Evolutionary conservation across 2,329 filamentous ascomycete species (phyloP).

Genomic region (Metarhizium sp.): DNA sequence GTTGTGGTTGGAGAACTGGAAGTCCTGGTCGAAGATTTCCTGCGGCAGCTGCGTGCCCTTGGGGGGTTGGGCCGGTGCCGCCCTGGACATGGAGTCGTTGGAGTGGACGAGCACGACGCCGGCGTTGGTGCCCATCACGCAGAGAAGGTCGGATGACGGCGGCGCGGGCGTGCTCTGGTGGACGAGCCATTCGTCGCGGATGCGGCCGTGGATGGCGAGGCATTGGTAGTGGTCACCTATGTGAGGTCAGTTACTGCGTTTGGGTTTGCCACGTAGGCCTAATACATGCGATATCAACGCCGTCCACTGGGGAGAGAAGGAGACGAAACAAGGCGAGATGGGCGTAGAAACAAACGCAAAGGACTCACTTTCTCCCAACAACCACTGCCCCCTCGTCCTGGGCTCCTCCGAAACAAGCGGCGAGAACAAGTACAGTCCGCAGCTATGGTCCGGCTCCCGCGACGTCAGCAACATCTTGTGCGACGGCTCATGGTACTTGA

Average conservation of each 20-base stretch:
- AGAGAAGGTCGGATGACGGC: conserved; percentile 27
- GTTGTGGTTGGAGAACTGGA: conserved; percentile 30
- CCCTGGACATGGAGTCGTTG: conserved; percentile 23
- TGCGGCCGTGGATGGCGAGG: conserved; percentile 18
- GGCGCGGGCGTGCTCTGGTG: conserved; percentile 34
- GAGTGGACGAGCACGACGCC: conserved; percentile 33
- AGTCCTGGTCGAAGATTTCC: conserved; percentile 41
- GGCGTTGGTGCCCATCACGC: conserved; percentile 36
- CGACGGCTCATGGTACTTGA: conserved; percentile 35
- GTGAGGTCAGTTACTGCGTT: neutral
- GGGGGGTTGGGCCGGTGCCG: conserved; percentile 16
- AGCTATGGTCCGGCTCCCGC: conserved; percentile 19
- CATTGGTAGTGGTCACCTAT: conserved; percentile 23
- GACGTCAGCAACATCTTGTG: conserved; percentile 34
- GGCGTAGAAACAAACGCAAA: neutral
- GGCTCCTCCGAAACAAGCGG: conserved; percentile 20
- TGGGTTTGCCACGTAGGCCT: no score
- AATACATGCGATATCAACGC: no score
- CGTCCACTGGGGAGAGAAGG: no score
- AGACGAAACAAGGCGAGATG: neutral
- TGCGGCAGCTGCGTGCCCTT: conserved; percentile 12
- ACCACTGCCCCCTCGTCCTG: conserved; percentile 25
- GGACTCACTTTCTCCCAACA: conserved; percentile 25
- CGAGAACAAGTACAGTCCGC: conserved; percentile 28
- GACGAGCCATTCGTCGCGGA: conserved; percentile 22